These are phyloP conservation scores for Tagetes erecta DNA, from an alignment of 129 eudicot genomes.

Conservation along the genomic window DNA sequence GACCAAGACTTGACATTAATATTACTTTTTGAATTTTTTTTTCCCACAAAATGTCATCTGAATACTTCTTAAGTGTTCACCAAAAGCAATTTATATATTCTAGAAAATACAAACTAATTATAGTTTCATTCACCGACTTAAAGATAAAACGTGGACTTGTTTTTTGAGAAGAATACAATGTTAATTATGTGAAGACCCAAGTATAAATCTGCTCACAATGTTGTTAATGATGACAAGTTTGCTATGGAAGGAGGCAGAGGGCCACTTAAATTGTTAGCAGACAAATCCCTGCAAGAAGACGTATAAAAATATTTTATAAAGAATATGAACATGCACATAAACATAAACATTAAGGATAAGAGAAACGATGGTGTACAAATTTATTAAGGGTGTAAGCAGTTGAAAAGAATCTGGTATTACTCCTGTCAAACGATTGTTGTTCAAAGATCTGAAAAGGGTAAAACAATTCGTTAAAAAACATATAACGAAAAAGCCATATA, in stretches of 20 bases:
- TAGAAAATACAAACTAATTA: background rate
- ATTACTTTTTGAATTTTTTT: background rate
- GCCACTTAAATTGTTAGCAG: constrained; percentile 70
- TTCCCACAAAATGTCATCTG: background rate
- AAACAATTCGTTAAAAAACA: constrained; percentile 9
- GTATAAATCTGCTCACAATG: constrained; percentile 53
- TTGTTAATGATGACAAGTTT: constrained; percentile 57
- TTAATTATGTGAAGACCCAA: background rate
- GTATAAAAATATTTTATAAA: background rate
- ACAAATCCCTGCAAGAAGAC: constrained; percentile 73
- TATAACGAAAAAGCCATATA: constrained; percentile 8
- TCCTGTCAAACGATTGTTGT: constrained; percentile 73
- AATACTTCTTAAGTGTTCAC: background rate
- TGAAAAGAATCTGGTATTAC: constrained; percentile 78
- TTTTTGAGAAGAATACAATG: background rate
- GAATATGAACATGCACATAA: background rate
- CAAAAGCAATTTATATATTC: background rate
- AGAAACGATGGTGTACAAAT: constrained; percentile 47
- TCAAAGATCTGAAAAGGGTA: constrained; percentile 55
- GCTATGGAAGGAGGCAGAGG: constrained; percentile 87
- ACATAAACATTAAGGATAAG: constrained; percentile 20
- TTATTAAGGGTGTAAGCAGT: constrained; percentile 50
- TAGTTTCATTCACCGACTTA: background rate
- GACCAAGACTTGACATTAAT: background rate
- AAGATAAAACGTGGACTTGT: constrained; percentile 12